phyloP scores from a whole-genome alignment of 2,329 filamentous ascomycete genomes.

The Aaosphaeria pasadenensis region DNA sequence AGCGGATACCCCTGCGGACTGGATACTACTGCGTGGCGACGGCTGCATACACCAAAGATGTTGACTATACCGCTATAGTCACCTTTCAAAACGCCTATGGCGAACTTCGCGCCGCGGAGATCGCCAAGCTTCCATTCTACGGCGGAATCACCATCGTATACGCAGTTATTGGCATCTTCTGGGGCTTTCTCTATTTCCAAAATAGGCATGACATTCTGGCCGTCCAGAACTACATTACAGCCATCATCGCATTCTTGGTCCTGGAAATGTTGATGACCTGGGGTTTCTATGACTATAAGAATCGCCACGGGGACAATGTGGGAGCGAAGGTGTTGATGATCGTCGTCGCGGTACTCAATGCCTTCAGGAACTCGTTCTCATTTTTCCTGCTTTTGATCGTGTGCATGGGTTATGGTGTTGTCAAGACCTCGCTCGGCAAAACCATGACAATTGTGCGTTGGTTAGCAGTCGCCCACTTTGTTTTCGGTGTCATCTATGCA shows the following conservation, averaged over 20 bases:
- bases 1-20: constrained; percentile 57
- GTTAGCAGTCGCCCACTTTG: constrained; percentile 87
- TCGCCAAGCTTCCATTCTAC: constrained; percentile 96
- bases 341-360: constrained; percentile 88
- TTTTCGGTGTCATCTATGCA: constrained; percentile 92
- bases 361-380: constrained; percentile 92
- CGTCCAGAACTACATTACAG: constrained; percentile 98
- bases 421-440: constrained; percentile 86
- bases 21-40: constrained; percentile 95
- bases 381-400: constrained; percentile 98
- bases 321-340: constrained; percentile 84
- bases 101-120: constrained; percentile 91
- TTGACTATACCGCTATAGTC: constrained; percentile 74
- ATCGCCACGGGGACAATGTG: constrained; percentile 79
- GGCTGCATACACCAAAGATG: constrained; percentile 61
- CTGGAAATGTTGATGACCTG: constrained; percentile 98
- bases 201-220: constrained; percentile 91
- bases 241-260: constrained; percentile 90
- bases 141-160: constrained; percentile 92
- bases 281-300: constrained; percentile 98
- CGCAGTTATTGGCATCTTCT: constrained; percentile 80
- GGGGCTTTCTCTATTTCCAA: constrained; percentile 94
- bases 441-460: constrained; percentile 93
- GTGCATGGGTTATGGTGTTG: constrained; percentile 98
- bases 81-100: constrained; percentile 96